A percentile compares a stretch with the other conserved stretches of the same genome.
These are phyloP conservation scores for Zarea fungicola DNA, from an alignment of 2,329 filamentous ascomycete species.

Conservation along the genomic window DNA sequence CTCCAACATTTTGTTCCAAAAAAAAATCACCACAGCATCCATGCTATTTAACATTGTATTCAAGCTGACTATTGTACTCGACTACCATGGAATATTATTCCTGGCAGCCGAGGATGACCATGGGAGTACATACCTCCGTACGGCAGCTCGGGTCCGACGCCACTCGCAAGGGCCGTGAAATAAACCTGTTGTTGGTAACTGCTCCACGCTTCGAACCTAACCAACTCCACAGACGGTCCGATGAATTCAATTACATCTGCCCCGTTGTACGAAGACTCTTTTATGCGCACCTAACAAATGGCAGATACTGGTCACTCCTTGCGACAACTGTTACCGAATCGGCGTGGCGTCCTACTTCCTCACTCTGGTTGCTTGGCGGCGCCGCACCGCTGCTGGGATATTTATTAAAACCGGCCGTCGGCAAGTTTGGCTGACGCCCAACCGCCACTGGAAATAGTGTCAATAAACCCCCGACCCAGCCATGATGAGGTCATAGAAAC, in stretches of 20 bases:
- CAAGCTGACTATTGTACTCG: too few species aligned
- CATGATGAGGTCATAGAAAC: not conserved
- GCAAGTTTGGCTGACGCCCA: not conserved
- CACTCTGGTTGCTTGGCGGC: not conserved
- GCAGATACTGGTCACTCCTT: not conserved
- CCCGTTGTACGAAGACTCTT: not conserved
- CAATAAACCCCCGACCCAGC: not conserved
- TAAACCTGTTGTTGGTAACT: slow-evolving; percentile 9
- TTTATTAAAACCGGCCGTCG: too few species aligned
- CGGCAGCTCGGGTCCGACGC: too few species aligned
- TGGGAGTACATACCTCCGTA: too few species aligned
- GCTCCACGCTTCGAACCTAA: not conserved
- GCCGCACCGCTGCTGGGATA: not conserved
- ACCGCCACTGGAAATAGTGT: slow-evolving; percentile 10
- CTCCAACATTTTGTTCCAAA: too few species aligned
- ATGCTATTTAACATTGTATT: too few species aligned
- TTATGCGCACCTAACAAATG: slow-evolving; percentile 1
- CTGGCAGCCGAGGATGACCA: too few species aligned
- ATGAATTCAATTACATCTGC: slow-evolving; percentile 5
- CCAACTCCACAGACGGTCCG: slow-evolving; percentile 13
- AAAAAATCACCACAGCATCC: too few species aligned
- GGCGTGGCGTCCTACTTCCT: too few species aligned
- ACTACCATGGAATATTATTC: too few species aligned
- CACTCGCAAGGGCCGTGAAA: too few species aligned
- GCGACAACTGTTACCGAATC: too few species aligned